Conservation (phyloP, 345 rosid species). For the Turritis glabra region DNA sequence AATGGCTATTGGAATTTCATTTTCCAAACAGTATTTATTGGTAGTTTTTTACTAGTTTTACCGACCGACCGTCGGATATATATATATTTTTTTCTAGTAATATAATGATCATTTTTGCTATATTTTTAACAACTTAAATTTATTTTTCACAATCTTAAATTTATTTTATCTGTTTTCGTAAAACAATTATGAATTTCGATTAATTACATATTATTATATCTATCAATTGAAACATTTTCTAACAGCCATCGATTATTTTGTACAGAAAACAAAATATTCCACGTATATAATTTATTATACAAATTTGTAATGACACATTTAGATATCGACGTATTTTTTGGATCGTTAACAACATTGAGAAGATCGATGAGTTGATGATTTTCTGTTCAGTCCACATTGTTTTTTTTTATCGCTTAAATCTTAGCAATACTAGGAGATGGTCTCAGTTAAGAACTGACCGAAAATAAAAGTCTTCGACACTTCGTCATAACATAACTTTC, state of each 20-base stretch:
- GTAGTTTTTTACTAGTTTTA: too few species aligned
- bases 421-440: neutral
- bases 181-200: too few species aligned
- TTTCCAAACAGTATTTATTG: too few species aligned
- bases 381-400: neutral
- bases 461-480: neutral
- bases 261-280: neutral
- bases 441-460: neutral
- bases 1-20: too few species aligned
- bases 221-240: neutral
- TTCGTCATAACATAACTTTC: neutral
- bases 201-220: neutral
- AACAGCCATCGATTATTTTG: neutral
- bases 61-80: too few species aligned
- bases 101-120: too few species aligned
- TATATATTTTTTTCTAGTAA: too few species aligned
- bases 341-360: neutral
- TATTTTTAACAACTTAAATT: too few species aligned
- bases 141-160: too few species aligned
- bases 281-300: neutral
- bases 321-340: neutral
- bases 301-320: neutral
- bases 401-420: too few species aligned
- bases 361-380: neutral
- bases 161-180: too few species aligned